Conservation (phyloP, 371 early-diverging fungal species). For the Mucor saturninus region DNA sequence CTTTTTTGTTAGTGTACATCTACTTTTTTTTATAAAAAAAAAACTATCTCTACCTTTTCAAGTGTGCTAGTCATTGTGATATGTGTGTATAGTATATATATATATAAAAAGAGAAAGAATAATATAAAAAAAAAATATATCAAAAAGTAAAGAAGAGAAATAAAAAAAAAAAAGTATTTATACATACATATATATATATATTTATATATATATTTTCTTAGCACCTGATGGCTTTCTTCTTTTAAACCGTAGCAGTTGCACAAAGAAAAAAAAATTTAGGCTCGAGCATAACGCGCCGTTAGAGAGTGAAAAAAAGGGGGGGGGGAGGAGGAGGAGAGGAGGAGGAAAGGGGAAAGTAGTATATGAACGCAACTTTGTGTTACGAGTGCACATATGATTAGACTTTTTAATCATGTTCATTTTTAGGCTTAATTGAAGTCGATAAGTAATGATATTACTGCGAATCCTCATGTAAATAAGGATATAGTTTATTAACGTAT, state of each 20-base stretch:
- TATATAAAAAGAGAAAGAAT: background rate
- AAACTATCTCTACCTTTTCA: constrained; percentile 8
- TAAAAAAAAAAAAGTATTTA: background rate
- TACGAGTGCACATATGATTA: constrained; percentile 1
- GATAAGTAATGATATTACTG: constrained; percentile 1
- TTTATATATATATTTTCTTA: constrained; percentile 8
- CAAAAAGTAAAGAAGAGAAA: background rate
- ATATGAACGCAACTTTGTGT: background rate
- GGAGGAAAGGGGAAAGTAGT: background rate
- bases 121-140: background rate
- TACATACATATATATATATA: constrained; percentile 1
- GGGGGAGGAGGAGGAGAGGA: background rate
- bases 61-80: constrained; percentile 12
- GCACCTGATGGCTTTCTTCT: constrained; percentile 14
- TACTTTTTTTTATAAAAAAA: background rate
- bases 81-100: background rate
- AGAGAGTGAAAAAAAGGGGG: background rate
- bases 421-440: constrained; percentile 14
- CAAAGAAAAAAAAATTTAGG: constrained; percentile 4
- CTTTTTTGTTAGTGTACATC: background rate
- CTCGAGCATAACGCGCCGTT: background rate
- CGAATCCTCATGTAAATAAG: background rate
- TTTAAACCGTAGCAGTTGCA: constrained; percentile 1
- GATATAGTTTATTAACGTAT: background rate
- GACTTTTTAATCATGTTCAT: background rate